phyloP scores from a whole-genome alignment of 1,284 basidiomycete genomes.

The Cutaneotrichosporon curvatum region DNA sequence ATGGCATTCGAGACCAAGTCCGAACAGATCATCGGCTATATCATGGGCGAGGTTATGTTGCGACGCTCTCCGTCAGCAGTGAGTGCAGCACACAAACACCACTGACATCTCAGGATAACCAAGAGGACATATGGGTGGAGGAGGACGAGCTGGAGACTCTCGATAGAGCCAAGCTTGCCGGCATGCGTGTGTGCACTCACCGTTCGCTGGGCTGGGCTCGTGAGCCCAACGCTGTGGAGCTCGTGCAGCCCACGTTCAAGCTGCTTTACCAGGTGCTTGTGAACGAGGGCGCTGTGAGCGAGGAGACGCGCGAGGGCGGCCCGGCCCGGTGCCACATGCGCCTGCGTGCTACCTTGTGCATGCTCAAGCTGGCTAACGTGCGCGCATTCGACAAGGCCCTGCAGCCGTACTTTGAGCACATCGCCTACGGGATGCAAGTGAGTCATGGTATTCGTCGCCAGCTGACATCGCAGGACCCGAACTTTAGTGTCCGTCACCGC shows the following conservation, averaged over 20 bases:
- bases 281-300: slow-evolving; percentile 58
- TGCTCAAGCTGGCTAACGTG: slow-evolving; percentile 71
- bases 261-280: slow-evolving; percentile 64
- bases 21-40: slow-evolving; percentile 61
- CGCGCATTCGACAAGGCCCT: slow-evolving; percentile 59
- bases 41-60: slow-evolving; percentile 68
- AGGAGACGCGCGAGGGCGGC: slow-evolving; percentile 56
- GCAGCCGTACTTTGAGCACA: slow-evolving; percentile 56
- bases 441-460: not conserved
- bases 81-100: slow-evolving; percentile 16
- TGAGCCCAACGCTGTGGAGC: slow-evolving; percentile 56
- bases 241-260: slow-evolving; percentile 65
- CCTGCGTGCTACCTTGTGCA: slow-evolving; percentile 68
- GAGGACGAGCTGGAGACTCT: slow-evolving; percentile 53
- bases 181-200: slow-evolving; percentile 70
- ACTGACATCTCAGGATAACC: slow-evolving; percentile 1
- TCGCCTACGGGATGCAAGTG: slow-evolving; percentile 53
- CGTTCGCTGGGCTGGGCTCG: slow-evolving; percentile 63
- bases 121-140: slow-evolving; percentile 60
- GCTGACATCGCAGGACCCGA: slow-evolving; percentile 62
- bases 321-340: slow-evolving; percentile 52
- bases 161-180: slow-evolving; percentile 60
- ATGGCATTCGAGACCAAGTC: slow-evolving; percentile 69
- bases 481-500: slow-evolving; percentile 71
- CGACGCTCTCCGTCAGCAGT: slow-evolving; percentile 52